Evolutionary conservation across 2,329 filamentous ascomycete species (phyloP).

Genomic region (Pseudogymnoascus sp.): DNA sequence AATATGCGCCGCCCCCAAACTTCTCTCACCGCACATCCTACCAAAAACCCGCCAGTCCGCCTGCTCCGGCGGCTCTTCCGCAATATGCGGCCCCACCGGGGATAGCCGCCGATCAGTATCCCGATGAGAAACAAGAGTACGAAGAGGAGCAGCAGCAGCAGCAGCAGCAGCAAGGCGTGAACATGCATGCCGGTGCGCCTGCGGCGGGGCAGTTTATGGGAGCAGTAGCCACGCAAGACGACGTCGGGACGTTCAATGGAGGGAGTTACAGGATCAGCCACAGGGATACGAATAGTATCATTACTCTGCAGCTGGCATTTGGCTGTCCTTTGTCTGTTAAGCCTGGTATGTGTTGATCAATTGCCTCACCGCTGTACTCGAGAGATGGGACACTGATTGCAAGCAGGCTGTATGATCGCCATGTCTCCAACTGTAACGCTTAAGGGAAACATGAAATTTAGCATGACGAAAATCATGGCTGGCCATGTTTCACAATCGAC

Average conservation of each 20-base stretch:
- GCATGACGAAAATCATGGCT: slow-evolving; percentile 80
- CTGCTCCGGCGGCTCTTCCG: slow-evolving; percentile 7
- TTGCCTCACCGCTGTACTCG: not conserved
- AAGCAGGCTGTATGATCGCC: slow-evolving; percentile 74
- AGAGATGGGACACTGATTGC: not conserved
- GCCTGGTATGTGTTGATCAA: slow-evolving; percentile 48
- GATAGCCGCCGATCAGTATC: not conserved
- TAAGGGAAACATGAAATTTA: slow-evolving; percentile 76
- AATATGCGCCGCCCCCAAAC: slow-evolving; percentile 18
- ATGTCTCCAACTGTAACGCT: slow-evolving; percentile 87
- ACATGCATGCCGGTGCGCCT: slow-evolving; percentile 34
- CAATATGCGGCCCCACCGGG: not conserved
- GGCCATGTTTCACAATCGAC: slow-evolving; percentile 71
- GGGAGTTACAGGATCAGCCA: slow-evolving; percentile 92
- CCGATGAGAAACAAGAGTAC: slow-evolving; percentile 1
- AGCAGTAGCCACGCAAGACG: slow-evolving; percentile 58
- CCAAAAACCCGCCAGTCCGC: slow-evolving; percentile 20
- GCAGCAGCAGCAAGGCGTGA: slow-evolving; percentile 9
- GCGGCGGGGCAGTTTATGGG: slow-evolving; percentile 52
- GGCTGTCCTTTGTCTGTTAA: slow-evolving; percentile 76
- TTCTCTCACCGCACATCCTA: slow-evolving; percentile 29
- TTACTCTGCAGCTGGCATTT: slow-evolving; percentile 83
- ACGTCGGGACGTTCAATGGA: slow-evolving; percentile 94
- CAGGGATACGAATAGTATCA: slow-evolving; percentile 78
- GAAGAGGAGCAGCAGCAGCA: not conserved